Evolutionary conservation across 2,329 filamentous ascomycete genomes (phyloP), one percentile per base, ranked within the genome.

Genomic region (Sordariomycetes sp.): DNA sequence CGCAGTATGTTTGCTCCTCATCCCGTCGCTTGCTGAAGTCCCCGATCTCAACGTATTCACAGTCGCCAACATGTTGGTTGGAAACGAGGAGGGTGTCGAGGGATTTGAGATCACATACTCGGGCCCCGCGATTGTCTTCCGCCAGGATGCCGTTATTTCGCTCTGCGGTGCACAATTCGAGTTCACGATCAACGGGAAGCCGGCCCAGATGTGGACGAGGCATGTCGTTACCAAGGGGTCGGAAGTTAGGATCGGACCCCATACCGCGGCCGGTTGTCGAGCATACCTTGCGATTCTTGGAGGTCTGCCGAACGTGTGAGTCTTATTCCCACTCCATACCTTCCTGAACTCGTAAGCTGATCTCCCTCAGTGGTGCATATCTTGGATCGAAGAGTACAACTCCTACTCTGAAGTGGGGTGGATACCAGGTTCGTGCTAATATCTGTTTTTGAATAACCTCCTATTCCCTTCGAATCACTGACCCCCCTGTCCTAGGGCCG

Each of bases 301-400:
- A 12, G 69, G 69, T 1, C 63, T 69, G 3, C 64, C 65, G 1
- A 70, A 69, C n/a, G 73, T 85, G 50, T 52, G 28, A 16, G 50
- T 52, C 22, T 3, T 16, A 4, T 52, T 20, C 22, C 4, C 4
- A 14, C 12, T 20, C 28, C 28, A 32, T 32, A 32, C 28, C 4
- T 32, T 32, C 28, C 28, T 32, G 8, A 8, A 32, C 28, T 4
- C 8, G 28, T 3, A 24, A 24, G 43, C 43, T 48, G 4, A 25
- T 52, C 16, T 52, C 50, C 22, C 14, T 52, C 28, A 52, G 50
- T 0, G 78, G 81, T 14, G 69, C 75, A 5, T 84, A 79, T 66
- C 82, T 85, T 58, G 78, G 77, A 1, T 82, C 79, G 20, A 85
- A 85, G 63, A 77, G 79, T 0, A 85, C 82, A 0, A 77, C 77